Percentiles rank a stretch among this genome's conserved stretches.
Evolutionary conservation across 2,329 filamentous ascomycete species (phyloP).

Genomic region (Arthrobotrys conoides): DNA sequence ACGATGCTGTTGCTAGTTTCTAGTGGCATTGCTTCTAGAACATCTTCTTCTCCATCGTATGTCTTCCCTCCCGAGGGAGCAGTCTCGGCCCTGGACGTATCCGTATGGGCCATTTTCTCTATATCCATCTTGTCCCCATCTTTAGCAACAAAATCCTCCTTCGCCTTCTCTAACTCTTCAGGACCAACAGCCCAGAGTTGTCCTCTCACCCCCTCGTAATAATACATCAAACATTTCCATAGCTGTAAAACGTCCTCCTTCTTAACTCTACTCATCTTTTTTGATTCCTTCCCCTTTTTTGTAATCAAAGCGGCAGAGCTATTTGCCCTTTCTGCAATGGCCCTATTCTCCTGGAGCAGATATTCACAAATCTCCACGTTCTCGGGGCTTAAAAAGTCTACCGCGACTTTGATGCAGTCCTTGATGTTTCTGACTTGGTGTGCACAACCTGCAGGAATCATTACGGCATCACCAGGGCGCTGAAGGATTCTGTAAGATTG

Average conservation of each 20-base stretch:
- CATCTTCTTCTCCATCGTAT: neutral
- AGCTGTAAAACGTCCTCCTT: conserved; percentile 65
- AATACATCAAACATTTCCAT: conserved; percentile 63
- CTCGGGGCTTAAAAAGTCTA: conserved; percentile 64
- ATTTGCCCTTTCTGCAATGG: conserved; percentile 48
- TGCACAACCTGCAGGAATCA: conserved; percentile 64
- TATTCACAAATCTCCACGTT: conserved; percentile 62
- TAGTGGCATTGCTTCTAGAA: neutral
- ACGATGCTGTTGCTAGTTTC: neutral
- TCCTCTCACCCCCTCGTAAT: conserved; percentile 47
- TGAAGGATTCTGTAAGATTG: conserved; percentile 64
- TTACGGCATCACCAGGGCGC: conserved; percentile 64
- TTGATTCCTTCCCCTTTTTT: conserved; percentile 41
- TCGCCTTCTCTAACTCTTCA: neutral
- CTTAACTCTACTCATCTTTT: conserved; percentile 53
- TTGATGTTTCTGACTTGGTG: conserved; percentile 65
- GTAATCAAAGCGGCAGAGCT: conserved; percentile 37
- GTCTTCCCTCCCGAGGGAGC: neutral
- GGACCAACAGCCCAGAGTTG: conserved; percentile 25
- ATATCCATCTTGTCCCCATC: neutral
- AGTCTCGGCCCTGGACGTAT: neutral
- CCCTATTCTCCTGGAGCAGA: conserved; percentile 62
- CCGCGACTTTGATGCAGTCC: conserved; percentile 65
- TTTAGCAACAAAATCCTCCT: too few relatives aligned
- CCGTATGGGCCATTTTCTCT: neutral